Base-by-base conservation (phyloP, 169 alveolate genomes). In the Miamiensis avidus region DNA sequence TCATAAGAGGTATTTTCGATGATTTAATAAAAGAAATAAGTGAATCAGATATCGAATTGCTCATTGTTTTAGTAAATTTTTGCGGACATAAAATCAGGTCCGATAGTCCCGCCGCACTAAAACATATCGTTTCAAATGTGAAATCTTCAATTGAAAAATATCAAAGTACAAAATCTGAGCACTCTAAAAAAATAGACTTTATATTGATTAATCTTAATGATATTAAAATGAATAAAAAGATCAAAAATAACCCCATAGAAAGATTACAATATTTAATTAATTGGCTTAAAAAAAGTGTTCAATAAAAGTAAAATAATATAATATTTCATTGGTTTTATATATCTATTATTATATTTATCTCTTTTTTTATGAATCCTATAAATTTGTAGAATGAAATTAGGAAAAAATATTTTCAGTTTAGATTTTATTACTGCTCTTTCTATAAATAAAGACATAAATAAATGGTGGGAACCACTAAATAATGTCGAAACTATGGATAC, bases 141-240 rank as follows among this genome's bases (percentile, higher is more conserved):
- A 79, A 65, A 79, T 25, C 25, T 64, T 28, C 16, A 49, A 74
- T 79, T 15, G 84, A 79, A 28, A 32, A 79, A 79, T 79, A 79
- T 65, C 20, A 49, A 49, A 11, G 20, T 11, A 20, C 4, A 49
- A 49, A 49, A 11, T 49, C 74, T 15, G 29, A 16, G 6, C 6
- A 79, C 29, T 30, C 84, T 26, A 79, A 79, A 79, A 79, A 79
- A 79, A 79, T 79, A 27, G 84, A 79, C 16, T 79, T 64, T 29
- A 72, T 79, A 29, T 29, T 79, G 76, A 28, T 79, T 1, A 79
- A 75, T 27, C 64, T 79, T 49, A 79, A 79, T 65, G 84, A 79
- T 64, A 79, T 79, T 64, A 69, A 74, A 34, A 33, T 79, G 29
- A 79, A 79, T 30, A 79, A 79, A 64, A 79, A 79, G 64, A 28